A percentile compares a stretch with the other conserved stretches of the same genome.
Evolutionary conservation across 2,329 filamentous ascomycete species (phyloP).

Genomic region (Cylindrodendrum hubeiense): DNA sequence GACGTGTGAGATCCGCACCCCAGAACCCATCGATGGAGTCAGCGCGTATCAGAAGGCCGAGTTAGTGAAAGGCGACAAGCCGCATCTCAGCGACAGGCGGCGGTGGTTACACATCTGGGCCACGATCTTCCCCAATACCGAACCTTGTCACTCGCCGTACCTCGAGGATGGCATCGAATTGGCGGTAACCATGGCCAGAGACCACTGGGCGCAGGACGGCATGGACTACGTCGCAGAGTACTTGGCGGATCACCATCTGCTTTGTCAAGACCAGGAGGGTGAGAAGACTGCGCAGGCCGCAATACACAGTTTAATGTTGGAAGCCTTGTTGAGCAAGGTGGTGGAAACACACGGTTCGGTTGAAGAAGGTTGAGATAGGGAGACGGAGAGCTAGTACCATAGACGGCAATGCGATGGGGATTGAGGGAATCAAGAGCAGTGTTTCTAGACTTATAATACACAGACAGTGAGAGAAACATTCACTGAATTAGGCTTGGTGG

Average conservation of each 20-base stretch:
- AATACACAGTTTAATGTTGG: not conserved
- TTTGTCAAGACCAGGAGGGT: not conserved
- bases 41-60: not conserved
- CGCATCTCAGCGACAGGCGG: not conserved
- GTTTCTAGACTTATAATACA: too few relatives aligned
- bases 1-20: not conserved
- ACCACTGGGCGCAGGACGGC: not conserved
- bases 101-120: slow-evolving; percentile 1
- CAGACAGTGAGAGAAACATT: too few relatives aligned
- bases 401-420: too few relatives aligned
- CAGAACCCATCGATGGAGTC: not conserved
- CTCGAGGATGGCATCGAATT: slow-evolving; percentile 1
- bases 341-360: too few relatives aligned
- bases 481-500: too few relatives aligned
- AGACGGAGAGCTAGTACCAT: too few relatives aligned
- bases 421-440: too few relatives aligned
- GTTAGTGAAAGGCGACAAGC: not conserved
- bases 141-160: not conserved
- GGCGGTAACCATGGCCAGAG: not conserved
- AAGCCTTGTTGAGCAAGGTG: not conserved
- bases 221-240: not conserved
- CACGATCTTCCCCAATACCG: not conserved
- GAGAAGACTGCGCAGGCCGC: not conserved
- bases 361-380: too few relatives aligned
- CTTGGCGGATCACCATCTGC: not conserved